Evolutionary conservation across 176 grass and related monocot species (phyloP), one percentile per base, ranked within the genome.

Genomic region (Zoysia pacifica): DNA sequence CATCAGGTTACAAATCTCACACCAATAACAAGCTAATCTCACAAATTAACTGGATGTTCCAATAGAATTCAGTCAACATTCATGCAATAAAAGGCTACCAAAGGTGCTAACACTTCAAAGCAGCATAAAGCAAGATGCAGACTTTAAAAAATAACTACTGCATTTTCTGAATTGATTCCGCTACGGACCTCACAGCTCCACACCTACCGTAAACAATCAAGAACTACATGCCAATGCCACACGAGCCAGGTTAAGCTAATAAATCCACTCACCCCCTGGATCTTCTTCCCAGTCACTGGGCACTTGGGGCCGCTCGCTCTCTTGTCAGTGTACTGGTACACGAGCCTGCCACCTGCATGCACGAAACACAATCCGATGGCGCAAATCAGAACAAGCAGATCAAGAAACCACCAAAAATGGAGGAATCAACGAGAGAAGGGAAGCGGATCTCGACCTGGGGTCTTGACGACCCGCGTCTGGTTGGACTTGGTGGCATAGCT

Each of bases 401-500:
- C 46, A 11, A 62, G 46, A 65, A 52, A 8, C 11, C 48, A 15
- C 54, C 50, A 16, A 72, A 68, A 35, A 28, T 8, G 16, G 68
- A 64, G 1, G 5, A 0, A 38, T 2, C 2, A 2, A 4, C 18
- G 59, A 51, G 9, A 74, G 19, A 14, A n/a, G 9, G 36, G 14
- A 20, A 64, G 53, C 6, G 36, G 64, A 62, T 70, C 68, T 39
- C 13, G 9, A 94, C 94, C 94, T 77, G 91, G 94, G 68, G 94
- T 97, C 86, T 97, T 97, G 56, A 97, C 94, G 69, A 97, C 94
- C 87, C 94, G 75, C 40, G 91, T 97, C 83, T 94, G 94, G 84
- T 97, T 97, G 70, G 94, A 97, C 81, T 94, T 97, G 58, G 94
- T 97, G 84, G 94, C 94, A 79, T 94, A 97, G 91, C 94, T 94